Conservation (phyloP, 805 yeast species). For the Metschnikowia aberdeeniae region DNA sequence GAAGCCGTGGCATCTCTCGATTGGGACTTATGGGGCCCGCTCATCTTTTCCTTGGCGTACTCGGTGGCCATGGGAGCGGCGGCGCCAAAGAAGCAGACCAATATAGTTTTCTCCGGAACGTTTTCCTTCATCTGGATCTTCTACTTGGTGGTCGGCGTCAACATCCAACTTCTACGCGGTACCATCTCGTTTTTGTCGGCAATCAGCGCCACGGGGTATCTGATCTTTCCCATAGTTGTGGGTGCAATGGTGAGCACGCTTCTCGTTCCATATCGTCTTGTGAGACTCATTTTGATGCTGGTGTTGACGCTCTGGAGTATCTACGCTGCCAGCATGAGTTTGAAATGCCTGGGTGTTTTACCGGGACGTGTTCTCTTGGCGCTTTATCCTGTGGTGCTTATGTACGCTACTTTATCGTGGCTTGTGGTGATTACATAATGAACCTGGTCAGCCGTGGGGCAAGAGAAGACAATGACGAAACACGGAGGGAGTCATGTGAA, state of each 20-base stretch:
- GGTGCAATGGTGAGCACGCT: slow-evolving; percentile 48
- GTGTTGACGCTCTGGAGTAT: slow-evolving; percentile 58
- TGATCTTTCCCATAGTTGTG: slow-evolving; percentile 59
- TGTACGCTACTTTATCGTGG: slow-evolving; percentile 64
- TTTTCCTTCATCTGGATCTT: slow-evolving; percentile 64
- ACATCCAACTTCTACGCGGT: slow-evolving; percentile 61
- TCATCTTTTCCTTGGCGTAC: slow-evolving; percentile 54
- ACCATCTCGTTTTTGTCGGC: slow-evolving; percentile 65
- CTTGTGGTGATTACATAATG: slow-evolving; percentile 53
- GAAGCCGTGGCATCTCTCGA: slow-evolving; percentile 29
- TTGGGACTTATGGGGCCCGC: slow-evolving; percentile 73
- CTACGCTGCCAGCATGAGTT: slow-evolving; percentile 57
- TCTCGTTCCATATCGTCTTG: slow-evolving; percentile 43
- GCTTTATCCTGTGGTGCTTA: slow-evolving; percentile 60
- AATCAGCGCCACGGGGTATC: slow-evolving; percentile 65
- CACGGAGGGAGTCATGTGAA: no score
- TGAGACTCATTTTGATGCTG: slow-evolving; percentile 46
- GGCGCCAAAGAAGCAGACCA: slow-evolving; percentile 42
- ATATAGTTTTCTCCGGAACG: slow-evolving; percentile 57
- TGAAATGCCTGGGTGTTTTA: slow-evolving; percentile 61
- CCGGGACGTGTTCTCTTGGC: slow-evolving; percentile 61
- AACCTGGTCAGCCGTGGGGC: background rate
- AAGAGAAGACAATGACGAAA: background rate
- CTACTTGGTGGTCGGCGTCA: slow-evolving; percentile 55
- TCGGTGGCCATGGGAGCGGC: slow-evolving; percentile 50